Evolutionary conservation across 1,284 basidiomycete genomes (phyloP), one percentile per base, ranked within the genome.

Genomic region (Apiotrichum gracile): DNA sequence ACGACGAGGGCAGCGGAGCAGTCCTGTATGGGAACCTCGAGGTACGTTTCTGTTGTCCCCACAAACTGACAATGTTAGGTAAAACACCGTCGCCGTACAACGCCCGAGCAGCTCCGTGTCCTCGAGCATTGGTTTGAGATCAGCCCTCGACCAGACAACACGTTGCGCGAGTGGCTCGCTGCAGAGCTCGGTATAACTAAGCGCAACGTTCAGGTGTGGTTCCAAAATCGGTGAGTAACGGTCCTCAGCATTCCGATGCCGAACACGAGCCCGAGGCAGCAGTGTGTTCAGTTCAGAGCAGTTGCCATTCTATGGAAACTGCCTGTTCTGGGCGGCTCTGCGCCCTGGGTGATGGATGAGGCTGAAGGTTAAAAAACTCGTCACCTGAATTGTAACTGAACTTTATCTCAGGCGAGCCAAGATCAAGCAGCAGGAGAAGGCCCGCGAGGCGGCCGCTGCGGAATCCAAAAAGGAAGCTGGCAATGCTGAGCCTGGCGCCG

Each of bases 121-220:
- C 83, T 97, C 60, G 91, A 96, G 74, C 79, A 81, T 55, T 82
- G 90, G 64, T 96, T 93, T 75, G 82, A 83, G 63, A 80, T 81
- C 60, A 88, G 91, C 74, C 88, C 88, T 42, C 94, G 96, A 72
- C 92, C 92, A 17, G 91, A 91, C 72, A 87, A 86, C 49, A 77
- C 80, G 16, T 77, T 87, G 42, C 82, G 92, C 61, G 88, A 87
- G 68, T 79, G 83, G 60, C 82, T 97, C 46, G 87, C 91, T 0
- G 77, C 79, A 9, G 80, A 90, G 75, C 82, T 96, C 45, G 85
- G 85, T 59, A 97, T 97, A 91, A 89, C 88, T 21, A 84, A 90
- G 24, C 80, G 92, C 56, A 90, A 90, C 40, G 88, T 97, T 2
- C 92, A 97, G 81, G 91, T 93, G 38, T 91, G 89, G 89, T 92